phyloP scores from a whole-genome alignment of 352 stramenopile species.

The Pythium apleroticum region DNA sequence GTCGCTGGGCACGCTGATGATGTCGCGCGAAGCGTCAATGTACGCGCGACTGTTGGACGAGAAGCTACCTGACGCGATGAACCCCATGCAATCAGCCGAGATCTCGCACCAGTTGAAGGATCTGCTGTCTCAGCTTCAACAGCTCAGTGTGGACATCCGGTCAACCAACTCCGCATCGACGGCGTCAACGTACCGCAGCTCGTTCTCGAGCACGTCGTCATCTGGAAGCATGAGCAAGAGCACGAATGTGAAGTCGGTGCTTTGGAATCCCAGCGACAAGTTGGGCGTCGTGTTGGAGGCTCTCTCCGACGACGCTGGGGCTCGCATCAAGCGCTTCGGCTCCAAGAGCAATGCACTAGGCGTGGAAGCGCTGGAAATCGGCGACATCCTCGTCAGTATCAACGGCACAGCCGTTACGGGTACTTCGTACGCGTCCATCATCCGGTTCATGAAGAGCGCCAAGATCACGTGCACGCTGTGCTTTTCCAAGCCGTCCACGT shows the following conservation, averaged over 20 bases:
- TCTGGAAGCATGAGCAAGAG: conserved; percentile 18
- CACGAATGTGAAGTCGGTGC: conserved; percentile 39
- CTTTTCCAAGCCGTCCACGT: conserved; percentile 40
- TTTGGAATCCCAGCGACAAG: conserved; percentile 78
- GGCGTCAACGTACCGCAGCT: conserved; percentile 66
- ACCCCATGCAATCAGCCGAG: conserved; percentile 48
- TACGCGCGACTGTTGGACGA: conserved; percentile 43
- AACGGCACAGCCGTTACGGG: conserved; percentile 62
- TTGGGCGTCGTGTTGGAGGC: conserved; percentile 69
- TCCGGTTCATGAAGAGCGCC: conserved; percentile 75
- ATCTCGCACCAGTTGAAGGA: conserved; percentile 73
- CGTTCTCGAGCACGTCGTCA: conserved; percentile 67
- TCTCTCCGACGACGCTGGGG: conserved; percentile 44
- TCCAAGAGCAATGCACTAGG: conserved; percentile 71
- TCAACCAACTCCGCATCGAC: conserved; percentile 47
- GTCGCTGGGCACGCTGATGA: conserved; percentile 51
- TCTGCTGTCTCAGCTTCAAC: conserved; percentile 66
- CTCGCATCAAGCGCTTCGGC: conserved; percentile 64
- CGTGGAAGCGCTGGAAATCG: conserved; percentile 50
- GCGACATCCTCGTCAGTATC: conserved; percentile 75
- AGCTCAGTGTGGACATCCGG: conserved; percentile 69
- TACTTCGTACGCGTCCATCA: conserved; percentile 64
- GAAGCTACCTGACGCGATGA: conserved; percentile 36
- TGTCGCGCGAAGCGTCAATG: conserved; percentile 35
- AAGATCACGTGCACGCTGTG: conserved; percentile 77